Percentiles rank a stretch among this genome's conserved stretches.
phyloP scores from a whole-genome alignment of 2,329 filamentous ascomycete genomes.

The Colletotrichum paranaense region DNA sequence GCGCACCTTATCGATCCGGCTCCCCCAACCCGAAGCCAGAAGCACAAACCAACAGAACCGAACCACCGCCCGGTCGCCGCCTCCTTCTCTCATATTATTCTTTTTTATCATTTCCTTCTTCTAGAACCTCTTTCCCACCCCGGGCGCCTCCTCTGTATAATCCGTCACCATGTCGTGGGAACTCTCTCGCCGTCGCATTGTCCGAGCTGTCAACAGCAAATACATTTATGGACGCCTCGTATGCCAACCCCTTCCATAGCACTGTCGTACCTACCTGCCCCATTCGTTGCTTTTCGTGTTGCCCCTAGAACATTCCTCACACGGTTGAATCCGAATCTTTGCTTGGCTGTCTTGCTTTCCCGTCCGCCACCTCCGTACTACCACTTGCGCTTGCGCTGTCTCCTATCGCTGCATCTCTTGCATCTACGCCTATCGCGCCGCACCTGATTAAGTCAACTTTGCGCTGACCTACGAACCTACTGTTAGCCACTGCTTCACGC shows the following conservation, averaged over 20 bases:
- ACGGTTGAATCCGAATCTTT: conserved; percentile 12
- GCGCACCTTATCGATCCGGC: conserved; percentile 7
- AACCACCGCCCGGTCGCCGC: conserved; percentile 12
- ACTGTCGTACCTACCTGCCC: not conserved
- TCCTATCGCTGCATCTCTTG: not conserved
- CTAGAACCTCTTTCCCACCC: not conserved
- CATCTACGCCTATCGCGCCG: not conserved
- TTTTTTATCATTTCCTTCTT: not conserved
- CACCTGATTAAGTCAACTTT: not conserved
- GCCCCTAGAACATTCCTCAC: conserved; percentile 11
- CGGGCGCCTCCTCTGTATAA: conserved; percentile 38
- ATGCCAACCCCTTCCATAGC: conserved; percentile 51
- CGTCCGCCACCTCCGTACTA: not conserved
- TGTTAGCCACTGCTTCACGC: conserved; percentile 85
- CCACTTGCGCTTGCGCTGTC: not conserved
- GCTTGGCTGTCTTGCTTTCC: conserved; percentile 1
- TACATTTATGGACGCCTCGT: conserved; percentile 81
- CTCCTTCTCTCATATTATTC: not conserved
- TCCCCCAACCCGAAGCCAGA: not conserved
- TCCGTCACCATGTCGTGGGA: conserved; percentile 65
- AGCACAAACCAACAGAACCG: not conserved
- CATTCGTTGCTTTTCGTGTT: not conserved
- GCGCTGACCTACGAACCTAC: conserved; percentile 11
- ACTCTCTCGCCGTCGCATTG: conserved; percentile 68
- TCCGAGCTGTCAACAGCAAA: conserved; percentile 75